Evolutionary conservation across 1,284 basidiomycete species (phyloP), one percentile per base, ranked within the genome.

Genomic region (Bondarzewia mesenterica): DNA sequence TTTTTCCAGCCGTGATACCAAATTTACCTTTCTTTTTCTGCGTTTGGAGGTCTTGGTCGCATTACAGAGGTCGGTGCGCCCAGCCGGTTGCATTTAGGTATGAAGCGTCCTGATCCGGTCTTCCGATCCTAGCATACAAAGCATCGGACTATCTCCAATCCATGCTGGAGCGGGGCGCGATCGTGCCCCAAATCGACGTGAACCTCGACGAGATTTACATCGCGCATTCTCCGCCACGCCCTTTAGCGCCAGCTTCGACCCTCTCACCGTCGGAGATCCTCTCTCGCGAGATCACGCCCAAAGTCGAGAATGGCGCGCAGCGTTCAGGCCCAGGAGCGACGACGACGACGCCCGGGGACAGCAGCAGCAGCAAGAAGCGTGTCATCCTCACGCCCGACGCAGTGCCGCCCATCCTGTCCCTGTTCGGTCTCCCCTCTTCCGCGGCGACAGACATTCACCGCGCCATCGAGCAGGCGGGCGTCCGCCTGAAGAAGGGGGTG

Each of bases 11-110:
- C 12, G 64, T 90, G 48, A 80, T 90, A 61, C 87, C 87, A 23
- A 90, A 90, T 61, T 65, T 90, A 22, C 87, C 87, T 0, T 84
- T 90, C 63, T 89, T 90, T 69, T 90, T 87, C 64, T 89, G 85
- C 57, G 75, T 73, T 2, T 90, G 88, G 87, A 72, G 87, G 43
- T 79, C 85, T 41, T 90, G 87, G 86, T 83, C 81, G 41, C 87
- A 89, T 63, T 89, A 82, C 59, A 78, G 71, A 74, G 85, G 86
- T 85, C 48, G 49, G 66, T 37, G 39, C n/a, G 7, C n/a, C 32
- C 21, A 49, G 47, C 32, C n/a, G 16, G 23, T 16, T 25, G 37
- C 5, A 47, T 32, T n/a, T n/a, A n/a, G n/a, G n/a, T n/a, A n/a
- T n/a, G n/a, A n/a, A n/a, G 14, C 39, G 16, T 14, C 15, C 36